Evolutionary conservation across 2,329 filamentous ascomycete species (phyloP).

Genomic region (Xylaria sp.): DNA sequence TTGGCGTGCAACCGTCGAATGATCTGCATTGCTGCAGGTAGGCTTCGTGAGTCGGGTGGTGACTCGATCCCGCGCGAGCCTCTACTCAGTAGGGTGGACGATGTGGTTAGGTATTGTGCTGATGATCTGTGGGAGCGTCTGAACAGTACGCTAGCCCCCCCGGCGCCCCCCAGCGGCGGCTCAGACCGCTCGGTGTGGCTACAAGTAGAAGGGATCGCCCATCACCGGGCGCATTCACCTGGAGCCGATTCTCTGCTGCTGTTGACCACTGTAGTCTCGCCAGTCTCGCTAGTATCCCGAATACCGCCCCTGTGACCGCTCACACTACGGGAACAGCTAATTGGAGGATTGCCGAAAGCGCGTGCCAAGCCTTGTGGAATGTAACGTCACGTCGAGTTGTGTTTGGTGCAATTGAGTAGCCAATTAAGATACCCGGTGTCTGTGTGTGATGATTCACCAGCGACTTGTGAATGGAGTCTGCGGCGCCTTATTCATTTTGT

Average conservation of each 20-base stretch:
- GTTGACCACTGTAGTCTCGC: conserved; percentile 18
- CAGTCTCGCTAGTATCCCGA: background rate
- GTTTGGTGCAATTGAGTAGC: conserved; percentile 29
- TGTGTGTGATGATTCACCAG: conserved; percentile 27
- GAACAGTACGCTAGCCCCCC: background rate
- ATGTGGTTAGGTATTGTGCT: background rate
- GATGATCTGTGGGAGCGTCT: conserved; percentile 5
- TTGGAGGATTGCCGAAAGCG: conserved; percentile 33
- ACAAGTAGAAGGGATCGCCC: conserved; percentile 35
- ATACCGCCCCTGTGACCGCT: conserved; percentile 32
- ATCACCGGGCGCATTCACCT: conserved; percentile 31
- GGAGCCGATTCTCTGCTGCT: conserved; percentile 21
- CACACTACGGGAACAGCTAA: conserved; percentile 23
- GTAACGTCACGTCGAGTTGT: conserved; percentile 42
- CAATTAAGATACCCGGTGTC: conserved; percentile 29
- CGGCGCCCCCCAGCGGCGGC: conserved; percentile 28
- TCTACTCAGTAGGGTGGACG: conserved; percentile 6
- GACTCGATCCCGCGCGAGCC: conserved; percentile 25
- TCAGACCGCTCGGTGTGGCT: conserved; percentile 40
- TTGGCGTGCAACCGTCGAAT: conserved; percentile 31
- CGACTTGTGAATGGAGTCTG: conserved; percentile 26
- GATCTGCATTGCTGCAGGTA: conserved; percentile 35
- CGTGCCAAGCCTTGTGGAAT: conserved; percentile 38
- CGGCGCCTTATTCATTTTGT: conserved; percentile 18
- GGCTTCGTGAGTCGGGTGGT: conserved; percentile 31